phyloP scores from a whole-genome alignment of 1,284 basidiomycete species.

The Leccinum olivaceoglutinosum region DNA sequence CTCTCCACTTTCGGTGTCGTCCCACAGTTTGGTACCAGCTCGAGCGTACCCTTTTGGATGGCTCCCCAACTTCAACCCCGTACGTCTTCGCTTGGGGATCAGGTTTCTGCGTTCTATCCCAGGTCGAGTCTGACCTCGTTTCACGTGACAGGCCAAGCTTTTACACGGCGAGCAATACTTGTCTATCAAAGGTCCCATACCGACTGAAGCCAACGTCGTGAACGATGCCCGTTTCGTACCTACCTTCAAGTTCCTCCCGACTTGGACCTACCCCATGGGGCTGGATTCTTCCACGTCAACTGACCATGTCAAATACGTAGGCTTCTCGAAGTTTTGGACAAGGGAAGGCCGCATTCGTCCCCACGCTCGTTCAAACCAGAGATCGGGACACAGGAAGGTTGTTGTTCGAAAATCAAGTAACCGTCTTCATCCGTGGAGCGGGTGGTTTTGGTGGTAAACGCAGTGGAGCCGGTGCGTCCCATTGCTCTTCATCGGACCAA shows the following conservation, averaged over 20 bases:
- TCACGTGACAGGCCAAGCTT: conserved; percentile 74
- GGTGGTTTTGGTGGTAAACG: conserved; percentile 96
- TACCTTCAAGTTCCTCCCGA: not conserved
- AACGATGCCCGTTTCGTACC: conserved; percentile 66
- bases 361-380: conserved; percentile 71
- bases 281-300: not conserved
- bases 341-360: conserved; percentile 92
- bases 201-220: conserved; percentile 80
- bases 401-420: conserved; percentile 91
- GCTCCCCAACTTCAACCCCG: conserved; percentile 93
- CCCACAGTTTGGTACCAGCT: conserved; percentile 81
- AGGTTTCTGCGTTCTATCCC: not conserved
- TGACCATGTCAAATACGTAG: conserved; percentile 32
- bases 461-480: conserved; percentile 58
- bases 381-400: conserved; percentile 77
- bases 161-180: conserved; percentile 98
- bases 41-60: conserved; percentile 67
- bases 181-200: conserved; percentile 83
- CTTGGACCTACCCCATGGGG: not conserved
- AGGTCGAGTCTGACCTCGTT: not conserved
- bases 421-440: conserved; percentile 88
- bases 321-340: conserved; percentile 78
- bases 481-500: conserved; percentile 1
- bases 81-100: conserved; percentile 31
- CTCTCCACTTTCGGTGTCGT: conserved; percentile 95